These are phyloP conservation scores for Tagetes patula DNA, from an alignment of 129 eudicot genomes.

Conservation along the genomic window DNA sequence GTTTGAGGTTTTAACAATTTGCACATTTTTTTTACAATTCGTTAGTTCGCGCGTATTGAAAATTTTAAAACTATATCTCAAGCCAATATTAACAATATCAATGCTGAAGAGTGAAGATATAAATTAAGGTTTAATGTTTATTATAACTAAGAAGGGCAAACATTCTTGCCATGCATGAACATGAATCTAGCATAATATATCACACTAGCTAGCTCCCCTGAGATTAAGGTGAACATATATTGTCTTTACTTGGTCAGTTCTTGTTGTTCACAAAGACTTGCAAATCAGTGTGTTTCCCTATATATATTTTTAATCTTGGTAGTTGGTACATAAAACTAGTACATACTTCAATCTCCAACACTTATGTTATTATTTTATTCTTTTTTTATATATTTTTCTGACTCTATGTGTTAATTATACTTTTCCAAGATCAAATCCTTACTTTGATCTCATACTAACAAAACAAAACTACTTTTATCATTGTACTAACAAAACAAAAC, in stretches of 20 bases:
- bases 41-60: too few relatives aligned
- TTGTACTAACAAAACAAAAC: too few relatives aligned
- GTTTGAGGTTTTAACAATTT: too few relatives aligned
- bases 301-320: slow-evolving; percentile 34
- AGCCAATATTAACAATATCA: background rate
- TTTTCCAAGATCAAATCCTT: too few relatives aligned
- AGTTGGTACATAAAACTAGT: slow-evolving; percentile 32
- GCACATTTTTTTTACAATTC: too few relatives aligned
- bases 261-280: slow-evolving; percentile 45
- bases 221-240: slow-evolving; percentile 40
- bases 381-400: background rate
- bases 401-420: background rate
- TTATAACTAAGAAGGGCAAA: slow-evolving; percentile 33
- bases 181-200: slow-evolving; percentile 27
- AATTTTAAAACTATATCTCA: too few relatives aligned
- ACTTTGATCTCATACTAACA: background rate
- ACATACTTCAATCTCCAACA: slow-evolving; percentile 33
- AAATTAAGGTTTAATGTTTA: slow-evolving; percentile 13
- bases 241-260: slow-evolving; percentile 44
- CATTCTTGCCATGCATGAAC: slow-evolving; percentile 45
- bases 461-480: too few relatives aligned
- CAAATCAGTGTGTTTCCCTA: slow-evolving; percentile 41
- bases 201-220: slow-evolving; percentile 26
- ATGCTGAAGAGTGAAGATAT: background rate
- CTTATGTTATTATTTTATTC: background rate